Evolutionary conservation across 768 basidiomycete species (phyloP).

Genomic region (Suillus weaverae): DNA sequence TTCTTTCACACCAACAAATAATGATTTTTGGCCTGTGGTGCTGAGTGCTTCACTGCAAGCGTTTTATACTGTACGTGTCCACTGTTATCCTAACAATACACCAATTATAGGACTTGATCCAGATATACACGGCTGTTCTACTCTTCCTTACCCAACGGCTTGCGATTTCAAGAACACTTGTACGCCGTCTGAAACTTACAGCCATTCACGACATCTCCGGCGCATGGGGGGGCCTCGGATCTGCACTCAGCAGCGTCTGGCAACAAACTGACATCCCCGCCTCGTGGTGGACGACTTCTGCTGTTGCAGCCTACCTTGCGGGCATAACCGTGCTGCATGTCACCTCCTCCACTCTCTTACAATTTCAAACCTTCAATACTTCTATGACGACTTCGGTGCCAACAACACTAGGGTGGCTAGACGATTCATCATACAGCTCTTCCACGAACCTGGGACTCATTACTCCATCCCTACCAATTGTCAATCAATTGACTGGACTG

Average conservation of each 20-base stretch:
- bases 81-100: background rate
- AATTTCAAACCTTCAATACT: slow-evolving; percentile 14
- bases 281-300: slow-evolving; percentile 6
- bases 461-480: background rate
- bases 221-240: slow-evolving; percentile 20
- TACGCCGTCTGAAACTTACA: slow-evolving; percentile 12
- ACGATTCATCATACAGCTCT: background rate
- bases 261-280: slow-evolving; percentile 14
- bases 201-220: slow-evolving; percentile 14
- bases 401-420: slow-evolving; percentile 6
- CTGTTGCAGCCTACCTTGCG: slow-evolving; percentile 13
- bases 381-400: background rate
- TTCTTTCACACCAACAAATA: background rate
- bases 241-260: slow-evolving; percentile 16
- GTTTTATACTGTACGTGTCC: slow-evolving; percentile 4
- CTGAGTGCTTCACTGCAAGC: slow-evolving; percentile 9
- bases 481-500: background rate
- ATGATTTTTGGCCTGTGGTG: background rate
- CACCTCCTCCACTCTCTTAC: slow-evolving; percentile 18
- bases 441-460: background rate
- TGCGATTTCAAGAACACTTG: slow-evolving; percentile 8
- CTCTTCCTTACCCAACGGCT: slow-evolving; percentile 17
- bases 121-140: slow-evolving; percentile 16
- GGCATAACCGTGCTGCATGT: slow-evolving; percentile 19
- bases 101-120: background rate